Percentiles rank a stretch among this genome's conserved stretches.
These are phyloP conservation scores for Yarrowia sp. DNA, from an alignment of 805 yeast species.

Conservation along the genomic window DNA sequence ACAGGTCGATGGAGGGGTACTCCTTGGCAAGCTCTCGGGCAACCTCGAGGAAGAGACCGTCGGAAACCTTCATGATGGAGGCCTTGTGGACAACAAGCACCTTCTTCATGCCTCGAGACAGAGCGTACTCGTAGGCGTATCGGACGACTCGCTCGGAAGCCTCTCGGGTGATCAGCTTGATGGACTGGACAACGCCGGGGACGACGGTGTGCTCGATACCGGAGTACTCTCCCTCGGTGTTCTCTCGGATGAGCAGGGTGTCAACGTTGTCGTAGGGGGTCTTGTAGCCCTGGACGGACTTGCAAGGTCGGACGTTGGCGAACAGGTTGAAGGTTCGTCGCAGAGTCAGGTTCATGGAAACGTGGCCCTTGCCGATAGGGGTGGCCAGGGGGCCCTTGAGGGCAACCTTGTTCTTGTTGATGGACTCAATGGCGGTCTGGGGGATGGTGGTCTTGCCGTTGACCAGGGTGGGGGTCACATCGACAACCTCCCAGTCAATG, in stretches of 20 bases:
- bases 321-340: conserved; percentile 95
- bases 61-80: conserved; percentile 95
- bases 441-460: conserved; percentile 94
- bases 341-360: conserved; percentile 92
- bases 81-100: conserved; percentile 97
- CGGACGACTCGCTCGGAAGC: conserved; percentile 96
- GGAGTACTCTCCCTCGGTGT: conserved; percentile 98
- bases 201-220: conserved; percentile 98
- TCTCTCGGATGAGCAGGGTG: conserved; percentile 95
- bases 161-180: conserved; percentile 92
- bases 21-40: conserved; percentile 87
- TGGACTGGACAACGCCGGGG: conserved; percentile 98
- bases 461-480: conserved; percentile 87
- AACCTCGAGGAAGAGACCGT: conserved; percentile 90
- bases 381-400: conserved; percentile 98
- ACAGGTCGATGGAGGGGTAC: conserved; percentile 83
- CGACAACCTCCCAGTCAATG: conserved; percentile 94
- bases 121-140: conserved; percentile 96
- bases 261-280: conserved; percentile 89
- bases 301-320: conserved; percentile 97
- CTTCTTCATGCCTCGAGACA: conserved; percentile 79
- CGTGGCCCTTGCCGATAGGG: conserved; percentile 98
- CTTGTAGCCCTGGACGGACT: conserved; percentile 86
- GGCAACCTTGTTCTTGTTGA: conserved; percentile 90
- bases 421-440: conserved; percentile 83